Conservation (phyloP, 805 yeast genomes). For the Candida patagonica region DNA sequence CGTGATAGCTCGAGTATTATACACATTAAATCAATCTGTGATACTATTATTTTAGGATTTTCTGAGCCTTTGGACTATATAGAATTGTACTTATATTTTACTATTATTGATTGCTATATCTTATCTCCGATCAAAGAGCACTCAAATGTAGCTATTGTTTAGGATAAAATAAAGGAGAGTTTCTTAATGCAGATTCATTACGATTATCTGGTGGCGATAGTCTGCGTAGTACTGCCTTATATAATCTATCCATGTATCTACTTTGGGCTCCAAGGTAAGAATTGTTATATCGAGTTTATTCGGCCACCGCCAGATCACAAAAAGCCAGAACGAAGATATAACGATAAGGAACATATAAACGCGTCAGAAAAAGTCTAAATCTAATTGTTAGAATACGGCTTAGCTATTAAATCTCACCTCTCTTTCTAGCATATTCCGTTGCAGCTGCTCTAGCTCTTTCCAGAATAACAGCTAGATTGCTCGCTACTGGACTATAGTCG, state of each 20-base stretch:
- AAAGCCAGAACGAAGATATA: too few relatives aligned
- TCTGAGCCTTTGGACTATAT: too few relatives aligned
- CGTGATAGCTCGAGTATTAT: too few relatives aligned
- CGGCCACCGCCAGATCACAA: slow-evolving; percentile 22
- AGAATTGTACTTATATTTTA: too few relatives aligned
- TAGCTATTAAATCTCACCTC: slow-evolving; percentile 6
- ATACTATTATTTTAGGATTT: too few relatives aligned
- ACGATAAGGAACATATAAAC: not conserved
- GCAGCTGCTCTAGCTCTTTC: slow-evolving; percentile 18
- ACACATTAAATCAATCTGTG: too few relatives aligned
- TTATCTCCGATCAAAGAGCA: not conserved
- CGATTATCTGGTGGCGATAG: not conserved
- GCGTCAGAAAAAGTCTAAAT: too few relatives aligned
- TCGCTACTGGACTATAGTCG: slow-evolving; percentile 53
- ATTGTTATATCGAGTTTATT: not conserved
- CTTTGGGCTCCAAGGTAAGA: slow-evolving; percentile 22
- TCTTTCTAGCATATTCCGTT: slow-evolving; percentile 13
- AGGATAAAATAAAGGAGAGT: slow-evolving; percentile 1
- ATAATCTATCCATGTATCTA: slow-evolving; percentile 16
- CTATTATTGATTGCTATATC: too few relatives aligned
- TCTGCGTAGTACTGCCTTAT: not conserved
- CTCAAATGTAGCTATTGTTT: too few relatives aligned
- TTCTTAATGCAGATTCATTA: not conserved
- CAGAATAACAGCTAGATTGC: slow-evolving; percentile 22
- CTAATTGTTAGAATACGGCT: too few relatives aligned